Evolutionary conservation across 441 rosid genomes (phyloP).

Genomic region (Caryocar brasiliense): DNA sequence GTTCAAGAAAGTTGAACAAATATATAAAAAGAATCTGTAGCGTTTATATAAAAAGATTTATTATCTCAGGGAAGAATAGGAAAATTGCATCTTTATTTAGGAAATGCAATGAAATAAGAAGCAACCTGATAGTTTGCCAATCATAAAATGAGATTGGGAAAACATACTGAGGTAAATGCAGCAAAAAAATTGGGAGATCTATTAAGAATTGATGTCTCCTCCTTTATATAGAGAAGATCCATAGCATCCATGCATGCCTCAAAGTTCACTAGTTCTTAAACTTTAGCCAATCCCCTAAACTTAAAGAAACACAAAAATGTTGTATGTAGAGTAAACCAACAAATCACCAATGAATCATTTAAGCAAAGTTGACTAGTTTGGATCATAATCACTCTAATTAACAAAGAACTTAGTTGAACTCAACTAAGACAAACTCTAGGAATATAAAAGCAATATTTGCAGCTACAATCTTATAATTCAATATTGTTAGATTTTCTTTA

Average conservation of each 20-base stretch:
- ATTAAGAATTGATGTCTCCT: slow-evolving; percentile 45
- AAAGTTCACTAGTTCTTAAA: slow-evolving; percentile 52
- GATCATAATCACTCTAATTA: not conserved
- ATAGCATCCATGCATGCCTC: slow-evolving; percentile 74
- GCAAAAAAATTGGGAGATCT: slow-evolving; percentile 51
- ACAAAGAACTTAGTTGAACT: slow-evolving; percentile 42
- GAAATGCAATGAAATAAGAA: slow-evolving; percentile 56
- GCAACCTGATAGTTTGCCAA: slow-evolving; percentile 37
- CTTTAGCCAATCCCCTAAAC: slow-evolving; percentile 58
- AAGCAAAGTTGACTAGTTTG: not conserved
- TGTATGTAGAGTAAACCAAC: not conserved
- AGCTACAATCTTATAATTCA: slow-evolving; percentile 63
- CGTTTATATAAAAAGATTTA: too few species aligned
- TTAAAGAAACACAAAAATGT: not conserved
- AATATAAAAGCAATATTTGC: slow-evolving; percentile 41
- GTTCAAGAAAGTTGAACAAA: too few species aligned
- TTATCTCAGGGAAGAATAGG: slow-evolving; percentile 79
- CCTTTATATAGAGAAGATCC: slow-evolving; percentile 81
- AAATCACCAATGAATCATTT: not conserved
- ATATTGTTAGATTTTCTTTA: too few species aligned
- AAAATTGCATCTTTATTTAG: slow-evolving; percentile 63
- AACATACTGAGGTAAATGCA: slow-evolving; percentile 60
- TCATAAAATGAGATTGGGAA: not conserved
- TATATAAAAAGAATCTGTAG: too few species aligned
- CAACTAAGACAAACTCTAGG: slow-evolving; percentile 49